These are phyloP conservation scores for Lablab purpureus DNA, from an alignment of 306 rosid genomes.

Conservation along the genomic window DNA sequence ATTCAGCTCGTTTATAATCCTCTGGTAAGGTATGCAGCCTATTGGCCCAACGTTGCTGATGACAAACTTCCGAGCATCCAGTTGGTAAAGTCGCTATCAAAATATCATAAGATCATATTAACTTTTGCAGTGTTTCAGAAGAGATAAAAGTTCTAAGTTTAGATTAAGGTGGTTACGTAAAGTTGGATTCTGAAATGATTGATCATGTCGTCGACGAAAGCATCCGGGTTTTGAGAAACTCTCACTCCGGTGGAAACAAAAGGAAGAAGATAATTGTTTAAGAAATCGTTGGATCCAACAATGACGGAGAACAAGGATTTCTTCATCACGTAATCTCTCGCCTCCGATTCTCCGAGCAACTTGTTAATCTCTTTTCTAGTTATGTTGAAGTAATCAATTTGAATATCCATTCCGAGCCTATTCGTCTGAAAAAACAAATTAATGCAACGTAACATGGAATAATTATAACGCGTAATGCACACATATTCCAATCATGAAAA, in stretches of 20 bases:
- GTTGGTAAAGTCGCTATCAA: conserved; percentile 64
- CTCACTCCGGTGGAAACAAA: conserved; percentile 70
- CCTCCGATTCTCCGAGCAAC: conserved; percentile 61
- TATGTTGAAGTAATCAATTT: conserved; percentile 69
- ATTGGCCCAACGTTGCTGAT: conserved; percentile 78
- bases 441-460: neutral
- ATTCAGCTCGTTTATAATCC: conserved; percentile 66
- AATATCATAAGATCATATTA: neutral
- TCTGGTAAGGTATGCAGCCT: conserved; percentile 91
- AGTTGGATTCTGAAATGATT: conserved; percentile 67
- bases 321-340: conserved; percentile 58
- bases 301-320: conserved; percentile 70
- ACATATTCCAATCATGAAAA: neutral
- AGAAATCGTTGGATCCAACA: conserved; percentile 79
- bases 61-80: conserved; percentile 81
- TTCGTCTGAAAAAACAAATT: conserved; percentile 59
- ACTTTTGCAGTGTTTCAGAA: neutral
- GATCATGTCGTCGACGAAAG: conserved; percentile 70
- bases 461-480: neutral
- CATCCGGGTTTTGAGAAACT: conserved; percentile 66
- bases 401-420: conserved; percentile 83
- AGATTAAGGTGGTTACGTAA: conserved; percentile 52
- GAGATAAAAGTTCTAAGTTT: neutral
- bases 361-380: conserved; percentile 69
- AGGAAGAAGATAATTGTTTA: conserved; percentile 83